phyloP scores from a whole-genome alignment of 2,329 filamentous ascomycete genomes.

The Trichoderma endophyticum region DNA sequence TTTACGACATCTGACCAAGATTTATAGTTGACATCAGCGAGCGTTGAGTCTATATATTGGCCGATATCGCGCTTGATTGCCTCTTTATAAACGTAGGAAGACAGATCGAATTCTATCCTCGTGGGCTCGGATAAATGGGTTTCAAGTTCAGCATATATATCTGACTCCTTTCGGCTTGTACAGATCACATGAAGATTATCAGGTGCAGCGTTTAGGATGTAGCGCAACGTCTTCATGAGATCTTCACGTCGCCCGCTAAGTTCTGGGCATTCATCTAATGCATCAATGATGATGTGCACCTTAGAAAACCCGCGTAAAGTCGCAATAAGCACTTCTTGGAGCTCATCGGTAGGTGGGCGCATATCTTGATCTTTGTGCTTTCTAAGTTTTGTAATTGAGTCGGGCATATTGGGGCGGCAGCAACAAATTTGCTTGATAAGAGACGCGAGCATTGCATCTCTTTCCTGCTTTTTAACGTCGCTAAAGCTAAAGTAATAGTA shows the following conservation, averaged over 20 bases:
- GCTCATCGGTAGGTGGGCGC: neutral
- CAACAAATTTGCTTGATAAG: slow-evolving; percentile 14
- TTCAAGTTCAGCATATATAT: neutral
- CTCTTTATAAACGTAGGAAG: neutral
- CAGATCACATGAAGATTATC: slow-evolving; percentile 15
- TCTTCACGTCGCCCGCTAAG: neutral
- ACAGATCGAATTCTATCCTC: neutral
- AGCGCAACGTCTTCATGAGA: neutral
- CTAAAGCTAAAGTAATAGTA: slow-evolving; percentile 18
- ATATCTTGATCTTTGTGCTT: neutral
- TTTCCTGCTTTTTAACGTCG: slow-evolving; percentile 1
- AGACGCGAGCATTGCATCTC: slow-evolving; percentile 12
- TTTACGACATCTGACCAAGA: neutral
- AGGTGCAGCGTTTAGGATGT: neutral
- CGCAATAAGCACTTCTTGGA: neutral
- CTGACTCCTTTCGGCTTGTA: slow-evolving; percentile 7
- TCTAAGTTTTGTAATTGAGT: neutral
- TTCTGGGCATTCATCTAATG: slow-evolving; percentile 13
- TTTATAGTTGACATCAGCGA: neutral
- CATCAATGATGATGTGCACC: slow-evolving; percentile 9
- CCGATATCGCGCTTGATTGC: neutral
- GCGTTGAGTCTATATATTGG: neutral
- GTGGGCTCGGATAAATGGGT: neutral
- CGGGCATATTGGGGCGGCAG: neutral
- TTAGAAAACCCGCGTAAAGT: neutral